phyloP scores from a whole-genome alignment of 1,139 yeast species.

The Saccharomyces hybrid region DNA sequence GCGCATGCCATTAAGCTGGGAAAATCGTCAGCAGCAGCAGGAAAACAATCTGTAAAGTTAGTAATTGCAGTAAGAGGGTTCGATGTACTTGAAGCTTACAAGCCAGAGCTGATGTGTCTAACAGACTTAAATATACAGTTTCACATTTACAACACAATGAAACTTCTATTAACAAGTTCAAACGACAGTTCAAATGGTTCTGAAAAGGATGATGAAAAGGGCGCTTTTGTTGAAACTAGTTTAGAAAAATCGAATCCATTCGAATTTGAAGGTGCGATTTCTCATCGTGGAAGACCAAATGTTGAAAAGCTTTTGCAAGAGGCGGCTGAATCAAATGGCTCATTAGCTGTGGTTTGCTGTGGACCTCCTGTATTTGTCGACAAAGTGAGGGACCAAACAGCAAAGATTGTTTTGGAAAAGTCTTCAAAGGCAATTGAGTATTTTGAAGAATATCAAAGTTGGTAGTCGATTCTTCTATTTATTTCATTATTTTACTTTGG shows the following conservation, averaged over 20 bases:
- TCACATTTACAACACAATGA: not conserved
- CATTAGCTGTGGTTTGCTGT: slow-evolving; percentile 41
- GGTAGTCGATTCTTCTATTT: slow-evolving; percentile 9
- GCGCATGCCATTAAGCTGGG: too few species aligned
- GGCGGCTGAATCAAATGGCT: slow-evolving; percentile 33
- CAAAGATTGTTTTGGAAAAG: slow-evolving; percentile 17
- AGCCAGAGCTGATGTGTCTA: too few species aligned
- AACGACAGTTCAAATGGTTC: not conserved
- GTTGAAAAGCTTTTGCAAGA: slow-evolving; percentile 34
- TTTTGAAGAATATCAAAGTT: slow-evolving; percentile 25
- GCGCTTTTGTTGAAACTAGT: not conserved
- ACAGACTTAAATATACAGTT: slow-evolving; percentile 16
- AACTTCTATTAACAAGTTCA: not conserved
- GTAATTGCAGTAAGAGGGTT: too few species aligned
- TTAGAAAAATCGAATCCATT: not conserved
- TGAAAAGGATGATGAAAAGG: not conserved
- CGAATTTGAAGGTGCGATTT: not conserved
- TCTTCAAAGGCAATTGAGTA: slow-evolving; percentile 17
- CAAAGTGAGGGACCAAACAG: slow-evolving; percentile 37
- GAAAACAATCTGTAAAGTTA: too few species aligned
- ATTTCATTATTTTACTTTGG: not conserved
- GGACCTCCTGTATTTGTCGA: slow-evolving; percentile 52
- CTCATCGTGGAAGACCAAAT: slow-evolving; percentile 42
- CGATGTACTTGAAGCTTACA: too few species aligned
- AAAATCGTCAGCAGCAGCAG: too few species aligned